Base-by-base conservation (phyloP, 306 rosid species). In the Vigna angularis region DNA sequence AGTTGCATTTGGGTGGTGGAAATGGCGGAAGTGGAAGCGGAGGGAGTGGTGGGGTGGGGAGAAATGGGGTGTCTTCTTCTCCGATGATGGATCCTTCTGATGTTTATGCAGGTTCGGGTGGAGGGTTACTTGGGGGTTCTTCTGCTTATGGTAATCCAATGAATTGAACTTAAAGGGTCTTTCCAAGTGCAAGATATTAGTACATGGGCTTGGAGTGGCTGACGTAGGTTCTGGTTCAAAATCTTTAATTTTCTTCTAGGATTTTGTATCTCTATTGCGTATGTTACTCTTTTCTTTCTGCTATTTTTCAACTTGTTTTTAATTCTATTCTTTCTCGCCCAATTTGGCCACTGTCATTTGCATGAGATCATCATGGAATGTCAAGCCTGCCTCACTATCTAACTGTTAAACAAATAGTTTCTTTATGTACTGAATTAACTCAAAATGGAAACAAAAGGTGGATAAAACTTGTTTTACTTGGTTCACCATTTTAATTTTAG, bases 141-240 rank as follows among this genome's bases (percentile, higher is more conserved):
- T 88, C 98, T 56, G 75, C 78, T 63, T 95, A 83, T 83, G 97
- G 97, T 89, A 92, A 90, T 90, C 86, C 86, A 83, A 85, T 93
- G 49, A 90, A 88, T 77, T 93, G 81, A 67, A 30, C 28, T 51
- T 3, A 9, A 30, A 61, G 4, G 45, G 36, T 66, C 61, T 81
- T 73, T 85, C 83, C 78, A 13, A 73, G 83, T 64, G 69, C 73
- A 78, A 69, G 78, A 73, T 80, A 49, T 78, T 70, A 55, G 47
- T 84, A 79, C 58, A 66, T 62, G 72, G 49, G 34, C 86, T 84
- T 76, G 84, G 79, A 73, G 73, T 57, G 74, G 45, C 66, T 71
- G 63, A 68, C 38, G 57, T 17, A 66, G 51, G 32, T 17, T 66
- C 32, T 40, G 22, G 52, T 66, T 30, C 10, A 66, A 16, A 38